Evolutionary conservation across 345 rosid genomes (phyloP).

Genomic region (Eucalyptus pauciflora): DNA sequence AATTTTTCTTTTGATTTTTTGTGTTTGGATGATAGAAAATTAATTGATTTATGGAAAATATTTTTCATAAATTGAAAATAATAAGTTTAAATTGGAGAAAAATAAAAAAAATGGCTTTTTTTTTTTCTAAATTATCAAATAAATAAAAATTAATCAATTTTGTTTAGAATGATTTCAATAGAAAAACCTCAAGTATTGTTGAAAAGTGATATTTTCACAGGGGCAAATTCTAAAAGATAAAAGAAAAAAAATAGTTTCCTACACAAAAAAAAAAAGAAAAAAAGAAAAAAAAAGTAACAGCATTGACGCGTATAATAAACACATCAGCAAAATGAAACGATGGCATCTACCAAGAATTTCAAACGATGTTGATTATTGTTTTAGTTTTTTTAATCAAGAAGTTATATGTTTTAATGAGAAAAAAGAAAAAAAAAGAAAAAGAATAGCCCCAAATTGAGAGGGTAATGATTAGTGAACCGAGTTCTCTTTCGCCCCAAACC

Average conservation of each 20-base stretch:
- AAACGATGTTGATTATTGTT: background rate
- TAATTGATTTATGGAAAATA: background rate
- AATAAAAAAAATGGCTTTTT: too few species aligned
- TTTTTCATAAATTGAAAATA: too few species aligned
- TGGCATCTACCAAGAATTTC: background rate
- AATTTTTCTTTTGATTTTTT: rapidly evolving
- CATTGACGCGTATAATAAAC: background rate
- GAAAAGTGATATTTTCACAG: background rate
- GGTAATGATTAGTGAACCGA: background rate
- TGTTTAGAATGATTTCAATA: too few species aligned
- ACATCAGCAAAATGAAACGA: background rate
- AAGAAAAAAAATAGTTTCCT: too few species aligned
- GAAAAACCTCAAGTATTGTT: too few species aligned
- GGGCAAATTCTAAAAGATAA: background rate
- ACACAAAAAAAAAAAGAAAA: too few species aligned
- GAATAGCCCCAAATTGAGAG: background rate
- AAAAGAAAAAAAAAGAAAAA: background rate
- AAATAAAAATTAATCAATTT: too few species aligned
- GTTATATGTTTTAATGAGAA: background rate
- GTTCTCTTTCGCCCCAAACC: background rate
- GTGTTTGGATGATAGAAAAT: too few species aligned
- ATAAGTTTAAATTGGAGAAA: background rate
- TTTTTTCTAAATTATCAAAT: background rate
- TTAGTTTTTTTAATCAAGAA: background rate
- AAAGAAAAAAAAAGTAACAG: background rate